Evolutionary conservation across 345 rosid genomes (phyloP), one percentile per base, ranked within the genome.

Genomic region (Raphanus sativus): DNA sequence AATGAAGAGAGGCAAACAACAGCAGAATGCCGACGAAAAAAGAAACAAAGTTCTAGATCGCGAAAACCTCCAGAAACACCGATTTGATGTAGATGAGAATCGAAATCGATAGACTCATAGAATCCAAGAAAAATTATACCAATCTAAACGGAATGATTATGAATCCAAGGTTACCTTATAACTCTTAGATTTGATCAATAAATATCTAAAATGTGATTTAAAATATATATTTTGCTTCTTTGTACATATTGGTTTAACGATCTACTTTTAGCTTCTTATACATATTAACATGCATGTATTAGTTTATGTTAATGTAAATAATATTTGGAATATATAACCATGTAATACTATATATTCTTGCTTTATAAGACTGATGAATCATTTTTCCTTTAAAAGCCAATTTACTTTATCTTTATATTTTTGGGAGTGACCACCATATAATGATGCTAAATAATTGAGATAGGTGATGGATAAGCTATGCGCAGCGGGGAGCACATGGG

Each of bases 391-490:
- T 55, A 21, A 21, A 21, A 21, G 12, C 30, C 5, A 8, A 15
- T 54, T 66, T 15, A 58, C 6, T 17, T 58, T 67, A 8, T 67
- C 3, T 3, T 2, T 30, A n/a, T 30, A n/a, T 58, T 8, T 40
- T 40, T 32, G 6, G 26, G 65, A 76, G 25, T 59, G 73, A 8
- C 79, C 65, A 74, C 40, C 55, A 25, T 70, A 50, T 45, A 52
- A n/a, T 36, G 65, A 38, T 70, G 59, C 69, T 54, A 65, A 67
- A 76, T 72, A 79, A 45, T 69, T 11, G 80, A 77, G 80, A 69
- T 28, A 63, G 16, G 61, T 13, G 62, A 75, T 32, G 67, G 73
- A 68, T 45, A 60, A 68, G 72, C 17, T 65, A 66, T 40, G 60
- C 21, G 2, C 24, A 75, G 72, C 3, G 62, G 65, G 70, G 54